Base-by-base conservation (phyloP, 2,329 filamentous ascomycete species). In the Fusarium sp. region DNA sequence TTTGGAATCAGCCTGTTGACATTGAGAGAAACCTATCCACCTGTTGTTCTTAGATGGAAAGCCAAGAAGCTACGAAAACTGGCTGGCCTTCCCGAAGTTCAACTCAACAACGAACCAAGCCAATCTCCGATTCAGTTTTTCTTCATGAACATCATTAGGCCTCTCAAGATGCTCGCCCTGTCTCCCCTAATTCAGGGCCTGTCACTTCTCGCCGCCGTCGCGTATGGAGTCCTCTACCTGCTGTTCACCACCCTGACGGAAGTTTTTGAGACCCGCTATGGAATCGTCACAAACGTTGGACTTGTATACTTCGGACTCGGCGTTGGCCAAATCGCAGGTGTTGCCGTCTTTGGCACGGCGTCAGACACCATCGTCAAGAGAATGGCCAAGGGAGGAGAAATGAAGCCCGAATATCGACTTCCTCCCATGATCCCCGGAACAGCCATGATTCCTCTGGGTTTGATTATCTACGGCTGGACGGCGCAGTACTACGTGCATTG, bases 151-250 rank as follows among this genome's bases (percentile, higher is more conserved):
- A 59, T 59, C 56, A 59, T 40, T 4, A n/a, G 56, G 6, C 56
- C 56, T 7, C 22, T 59, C 1, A 59, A 59, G 33, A 59, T 59
- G 56, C 35, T 59, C 11, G 27, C 35, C 11, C n/a, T 59, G 18
- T 59, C 56, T 6, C 56, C 56, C 33, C 25, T 59, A 9, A 59
- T 59, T 11, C 56, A 38, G 6, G 56, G 56, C 5, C 22, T 59
- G 2, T 59, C 56, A 27, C 35, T 59, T 7, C 56, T 59, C 6
- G 35, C 56, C 10, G 56, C 56, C 7, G 56, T 59, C 31, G 81
- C 86, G 0, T 90, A 89, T 72, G 88, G 88, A 1, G 85, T 88
- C n/a, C 73, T 90, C 0, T 91, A 89, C 69, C 85, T 81, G 2
- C 79, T 89, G 4, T 59, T 59, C 56, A 59, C 56, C 1, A 59